Evolutionary conservation across 257 asterid genomes (phyloP).

Genomic region (Capsicum chinense): DNA sequence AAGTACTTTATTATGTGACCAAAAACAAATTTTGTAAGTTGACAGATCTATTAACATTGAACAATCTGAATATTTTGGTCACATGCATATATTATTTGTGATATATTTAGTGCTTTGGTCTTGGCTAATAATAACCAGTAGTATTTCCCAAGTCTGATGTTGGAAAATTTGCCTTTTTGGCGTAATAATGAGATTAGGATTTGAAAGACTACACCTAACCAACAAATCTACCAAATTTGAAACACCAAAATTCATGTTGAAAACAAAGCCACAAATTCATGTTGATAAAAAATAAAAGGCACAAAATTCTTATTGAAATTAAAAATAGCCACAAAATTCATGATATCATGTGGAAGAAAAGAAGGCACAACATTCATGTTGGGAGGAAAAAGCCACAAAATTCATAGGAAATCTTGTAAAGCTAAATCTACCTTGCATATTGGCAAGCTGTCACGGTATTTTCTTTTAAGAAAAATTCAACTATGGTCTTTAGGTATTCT

Average conservation of each 20-base stretch:
- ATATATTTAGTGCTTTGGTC: conserved; percentile 19
- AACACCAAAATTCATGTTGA: not conserved
- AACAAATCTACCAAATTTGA: conserved; percentile 5
- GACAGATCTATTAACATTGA: conserved; percentile 13
- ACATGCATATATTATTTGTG: not conserved
- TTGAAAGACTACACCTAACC: not conserved
- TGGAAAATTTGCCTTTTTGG: not conserved
- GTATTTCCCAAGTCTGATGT: not conserved
- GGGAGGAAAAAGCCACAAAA: not conserved
- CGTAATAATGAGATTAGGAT: conserved; percentile 11
- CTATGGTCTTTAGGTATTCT: not conserved
- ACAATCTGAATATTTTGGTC: conserved; percentile 12
- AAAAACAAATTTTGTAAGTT: not conserved
- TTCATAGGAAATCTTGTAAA: not conserved
- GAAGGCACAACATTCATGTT: not conserved
- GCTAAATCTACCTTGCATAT: not conserved
- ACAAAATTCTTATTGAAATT: too few species aligned
- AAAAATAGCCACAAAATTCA: too few species aligned
- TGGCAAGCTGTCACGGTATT: not conserved
- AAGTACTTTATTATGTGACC: not conserved
- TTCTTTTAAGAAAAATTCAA: not conserved
- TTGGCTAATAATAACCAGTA: not conserved
- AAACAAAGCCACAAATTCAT: not conserved
- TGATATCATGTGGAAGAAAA: too few species aligned
- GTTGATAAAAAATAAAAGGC: too few species aligned